Base-by-base conservation (phyloP, 164 flowering plant genomes). In the Nelumbo lutea region DNA sequence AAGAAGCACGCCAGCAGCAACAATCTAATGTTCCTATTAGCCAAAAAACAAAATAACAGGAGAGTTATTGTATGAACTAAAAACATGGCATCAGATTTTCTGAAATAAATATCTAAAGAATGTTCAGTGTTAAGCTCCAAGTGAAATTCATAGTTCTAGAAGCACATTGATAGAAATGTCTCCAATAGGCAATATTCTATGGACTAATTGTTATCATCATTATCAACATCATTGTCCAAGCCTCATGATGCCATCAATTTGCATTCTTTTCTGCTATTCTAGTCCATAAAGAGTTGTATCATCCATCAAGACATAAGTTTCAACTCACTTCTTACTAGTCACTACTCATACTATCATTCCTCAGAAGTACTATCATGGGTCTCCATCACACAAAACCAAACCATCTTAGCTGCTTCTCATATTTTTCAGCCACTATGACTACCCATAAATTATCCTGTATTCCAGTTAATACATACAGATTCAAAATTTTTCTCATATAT, bases 1-100 rank as follows among this genome's bases (percentile, higher is more conserved):
- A 62, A 61, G 58, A 66, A 44, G 42, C 43, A 40, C 5, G 27
- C 52, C 61, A 5, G 42, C 42, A 41, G 65, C 62, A 69, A 61
- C 64, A 55, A 45, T 71, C 52, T 39, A 59, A 48, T 45, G 45
- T 46, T 70, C 64, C 14, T 68, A 65, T 57, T 45, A 65, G 70
- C 42, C 42, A 13, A 42, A 38, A 52, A 55, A 75, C 61, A 59
- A 27, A 64, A 65, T 5, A 42, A 44, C 5, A 15, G 57, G 9
- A 50, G 27, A 41, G 7, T 3, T 38, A 13, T 63, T 51, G 38
- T 42, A 41, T 52, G 27, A 57, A 9, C 9, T 50, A 63, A 42
- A 8, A 68, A 41, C 1, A 10, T 39, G 48, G 43, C 42, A 61
- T 40, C 41, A 15, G 10, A 51, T n/a, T 52, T 51, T 5, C 27